Conservation (phyloP, 495 filamentous ascomycete genomes). For the Chaetomium cochliodes region DNA sequence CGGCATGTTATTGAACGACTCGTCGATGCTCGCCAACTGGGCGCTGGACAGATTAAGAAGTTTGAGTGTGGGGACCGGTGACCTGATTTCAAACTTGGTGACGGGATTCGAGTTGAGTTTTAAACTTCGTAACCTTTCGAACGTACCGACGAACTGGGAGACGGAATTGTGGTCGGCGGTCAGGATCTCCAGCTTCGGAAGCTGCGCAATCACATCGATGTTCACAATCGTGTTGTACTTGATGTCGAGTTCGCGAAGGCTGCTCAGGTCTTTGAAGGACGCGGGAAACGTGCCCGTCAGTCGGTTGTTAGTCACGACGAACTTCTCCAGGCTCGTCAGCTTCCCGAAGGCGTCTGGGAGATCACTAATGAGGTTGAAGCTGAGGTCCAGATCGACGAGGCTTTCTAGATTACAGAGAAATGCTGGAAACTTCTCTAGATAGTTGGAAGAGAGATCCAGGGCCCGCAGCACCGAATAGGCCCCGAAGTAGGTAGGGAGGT, state of each 20-base stretch:
- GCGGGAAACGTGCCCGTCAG: slow-evolving; percentile 69
- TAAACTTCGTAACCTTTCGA: slow-evolving; percentile 77
- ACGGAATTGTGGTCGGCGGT: slow-evolving; percentile 88
- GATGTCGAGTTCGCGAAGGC: slow-evolving; percentile 86
- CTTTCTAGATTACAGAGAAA: slow-evolving; percentile 79
- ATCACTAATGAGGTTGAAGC: slow-evolving; percentile 83
- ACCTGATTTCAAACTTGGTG: slow-evolving; percentile 82
- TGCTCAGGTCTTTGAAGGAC: slow-evolving; percentile 66
- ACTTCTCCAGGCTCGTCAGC: slow-evolving; percentile 73
- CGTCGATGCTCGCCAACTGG: slow-evolving; percentile 84
- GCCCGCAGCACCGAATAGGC: slow-evolving; percentile 72
- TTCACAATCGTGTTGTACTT: slow-evolving; percentile 84
- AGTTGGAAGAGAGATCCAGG: slow-evolving; percentile 90
- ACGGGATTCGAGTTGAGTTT: slow-evolving; percentile 90
- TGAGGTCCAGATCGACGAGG: slow-evolving; percentile 91
- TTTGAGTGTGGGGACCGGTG: slow-evolving; percentile 74
- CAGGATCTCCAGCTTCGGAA: slow-evolving; percentile 83
- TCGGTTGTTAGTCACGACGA: slow-evolving; percentile 95
- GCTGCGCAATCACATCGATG: slow-evolving; percentile 77
- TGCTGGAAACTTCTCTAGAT: slow-evolving; percentile 75
- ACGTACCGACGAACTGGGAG: slow-evolving; percentile 80
- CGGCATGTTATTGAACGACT: slow-evolving; percentile 80
- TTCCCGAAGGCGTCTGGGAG: slow-evolving; percentile 76
- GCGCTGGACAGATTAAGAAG: slow-evolving; percentile 82
- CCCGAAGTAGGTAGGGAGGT: slow-evolving; percentile 76